phyloP scores from a whole-genome alignment of 2,329 filamentous ascomycete genomes.

The Alternaria atra region DNA sequence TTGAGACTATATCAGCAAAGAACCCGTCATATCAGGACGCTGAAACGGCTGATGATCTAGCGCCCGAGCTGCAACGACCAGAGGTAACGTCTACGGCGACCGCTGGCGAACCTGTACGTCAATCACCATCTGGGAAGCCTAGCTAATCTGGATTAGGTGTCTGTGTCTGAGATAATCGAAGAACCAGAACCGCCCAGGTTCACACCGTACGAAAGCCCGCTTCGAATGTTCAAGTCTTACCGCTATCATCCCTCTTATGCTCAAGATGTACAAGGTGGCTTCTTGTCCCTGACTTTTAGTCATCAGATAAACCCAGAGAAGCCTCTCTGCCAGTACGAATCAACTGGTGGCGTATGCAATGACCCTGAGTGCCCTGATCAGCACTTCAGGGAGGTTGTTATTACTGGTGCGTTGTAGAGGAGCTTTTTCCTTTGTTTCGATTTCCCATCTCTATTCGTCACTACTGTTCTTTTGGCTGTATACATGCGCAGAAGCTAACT shows the following conservation, averaged over 20 bases:
- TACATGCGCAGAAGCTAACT: constrained; percentile 50
- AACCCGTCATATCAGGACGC: constrained; percentile 19
- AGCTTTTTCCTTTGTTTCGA: constrained; percentile 10
- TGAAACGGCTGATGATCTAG: constrained; percentile 50
- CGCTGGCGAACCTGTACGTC: constrained; percentile 34
- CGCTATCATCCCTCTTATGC: constrained; percentile 85
- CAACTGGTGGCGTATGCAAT: constrained; percentile 75
- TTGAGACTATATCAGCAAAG: constrained; percentile 21
- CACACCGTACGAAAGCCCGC: constrained; percentile 81
- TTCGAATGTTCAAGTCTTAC: constrained; percentile 85
- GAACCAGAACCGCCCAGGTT: constrained; percentile 46
- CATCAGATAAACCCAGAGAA: constrained; percentile 82
- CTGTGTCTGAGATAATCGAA: constrained; percentile 16
- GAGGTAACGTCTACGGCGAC: constrained; percentile 20
- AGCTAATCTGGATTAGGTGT: constrained; percentile 32
- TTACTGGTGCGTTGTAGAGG: constrained; percentile 71
- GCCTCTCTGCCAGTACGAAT: constrained; percentile 79
- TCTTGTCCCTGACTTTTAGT: constrained; percentile 91
- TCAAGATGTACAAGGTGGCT: constrained; percentile 74
- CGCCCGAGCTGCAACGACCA: constrained; percentile 52
- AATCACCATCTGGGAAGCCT: neutral
- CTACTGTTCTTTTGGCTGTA: constrained; percentile 34
- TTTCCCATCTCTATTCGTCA: constrained; percentile 29
- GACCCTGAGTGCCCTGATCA: constrained; percentile 77
- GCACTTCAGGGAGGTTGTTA: constrained; percentile 78